A percentile compares a stretch with the other conserved stretches of the same genome.
phyloP scores from a whole-genome alignment of 768 basidiomycete species.

The Psilocybe tampanensis region DNA sequence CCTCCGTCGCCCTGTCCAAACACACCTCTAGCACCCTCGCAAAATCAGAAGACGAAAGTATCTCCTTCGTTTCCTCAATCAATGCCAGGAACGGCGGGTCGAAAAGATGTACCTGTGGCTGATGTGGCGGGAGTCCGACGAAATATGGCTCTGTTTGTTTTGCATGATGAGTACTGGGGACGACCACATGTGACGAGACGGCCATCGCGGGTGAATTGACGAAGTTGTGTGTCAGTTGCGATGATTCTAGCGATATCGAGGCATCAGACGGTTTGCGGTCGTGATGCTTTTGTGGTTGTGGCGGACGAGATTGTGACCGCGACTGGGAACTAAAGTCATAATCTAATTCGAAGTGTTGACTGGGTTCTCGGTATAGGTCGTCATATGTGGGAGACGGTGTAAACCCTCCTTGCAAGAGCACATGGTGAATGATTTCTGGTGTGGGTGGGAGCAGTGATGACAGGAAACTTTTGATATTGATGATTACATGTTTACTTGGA shows the following conservation, averaged over 20 bases:
- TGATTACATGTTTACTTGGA: neutral
- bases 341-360: neutral
- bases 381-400: slow-evolving; percentile 6
- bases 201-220: slow-evolving; percentile 25
- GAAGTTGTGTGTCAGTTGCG: slow-evolving; percentile 33
- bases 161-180: neutral
- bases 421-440: slow-evolving; percentile 66
- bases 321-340: neutral
- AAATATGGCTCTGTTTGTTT: slow-evolving; percentile 9
- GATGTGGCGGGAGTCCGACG: slow-evolving; percentile 18
- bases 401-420: slow-evolving; percentile 67
- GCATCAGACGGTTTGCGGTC: slow-evolving; percentile 10
- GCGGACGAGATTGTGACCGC: neutral
- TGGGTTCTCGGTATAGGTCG: neutral
- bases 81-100: slow-evolving; percentile 61
- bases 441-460: slow-evolving; percentile 79
- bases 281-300: slow-evolving; percentile 5
- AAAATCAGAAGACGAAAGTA: slow-evolving; percentile 72
- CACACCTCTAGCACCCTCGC: slow-evolving; percentile 68
- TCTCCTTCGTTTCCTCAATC: slow-evolving; percentile 65
- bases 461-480: slow-evolving; percentile 53
- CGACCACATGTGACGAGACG: neutral
- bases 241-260: slow-evolving; percentile 25
- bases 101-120: slow-evolving; percentile 32
- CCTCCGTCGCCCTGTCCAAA: slow-evolving; percentile 68